Percentiles rank a stretch among this genome's conserved stretches.
These are phyloP conservation scores for Trichomonas vaginalis DNA, from an alignment of 208 protist genomes.

Conservation along the genomic window DNA sequence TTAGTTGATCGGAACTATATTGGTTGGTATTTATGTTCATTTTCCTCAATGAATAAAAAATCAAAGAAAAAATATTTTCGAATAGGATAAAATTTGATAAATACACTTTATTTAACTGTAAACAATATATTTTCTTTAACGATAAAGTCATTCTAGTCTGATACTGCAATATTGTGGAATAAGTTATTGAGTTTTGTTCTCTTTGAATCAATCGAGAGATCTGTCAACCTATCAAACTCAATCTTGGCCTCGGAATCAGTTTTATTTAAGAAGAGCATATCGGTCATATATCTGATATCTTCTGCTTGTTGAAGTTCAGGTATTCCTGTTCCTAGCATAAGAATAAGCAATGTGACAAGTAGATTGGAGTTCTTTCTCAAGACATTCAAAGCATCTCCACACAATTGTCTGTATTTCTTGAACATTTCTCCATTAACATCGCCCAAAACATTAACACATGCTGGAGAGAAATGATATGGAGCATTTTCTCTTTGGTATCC, in stretches of 20 bases:
- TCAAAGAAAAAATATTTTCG: too few species aligned
- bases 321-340: constrained; percentile 16
- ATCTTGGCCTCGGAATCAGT: not conserved
- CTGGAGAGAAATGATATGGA: constrained; percentile 65
- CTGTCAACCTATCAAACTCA: not conserved
- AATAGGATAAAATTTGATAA: too few species aligned
- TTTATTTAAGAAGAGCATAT: not conserved
- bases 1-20: too few species aligned
- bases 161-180: not conserved
- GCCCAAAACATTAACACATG: not conserved
- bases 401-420: not conserved
- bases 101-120: too few species aligned
- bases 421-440: not conserved
- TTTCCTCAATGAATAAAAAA: too few species aligned
- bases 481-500: constrained; percentile 68
- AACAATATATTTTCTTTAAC: too few species aligned
- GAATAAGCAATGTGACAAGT: not conserved
- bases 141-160: too few species aligned
- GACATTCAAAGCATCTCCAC: not conserved
- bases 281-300: not conserved
- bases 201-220: not conserved
- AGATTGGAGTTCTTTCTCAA: not conserved
- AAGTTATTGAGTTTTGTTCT: not conserved
- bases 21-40: too few species aligned
- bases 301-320: not conserved